phyloP scores from a whole-genome alignment of 306 rosid species.

The Comarum palustre region DNA sequence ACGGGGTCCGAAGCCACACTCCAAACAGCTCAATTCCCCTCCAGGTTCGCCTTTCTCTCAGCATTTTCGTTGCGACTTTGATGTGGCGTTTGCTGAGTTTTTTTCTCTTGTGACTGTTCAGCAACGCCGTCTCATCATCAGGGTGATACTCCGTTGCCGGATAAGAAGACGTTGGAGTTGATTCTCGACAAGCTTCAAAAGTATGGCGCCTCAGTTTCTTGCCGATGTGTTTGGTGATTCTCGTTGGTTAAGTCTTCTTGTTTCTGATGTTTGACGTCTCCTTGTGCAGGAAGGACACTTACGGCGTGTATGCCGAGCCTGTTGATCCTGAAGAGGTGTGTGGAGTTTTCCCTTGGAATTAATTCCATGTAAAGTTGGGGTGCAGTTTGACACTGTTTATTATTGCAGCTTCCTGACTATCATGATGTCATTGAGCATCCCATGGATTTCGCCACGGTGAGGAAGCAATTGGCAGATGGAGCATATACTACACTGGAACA shows the following conservation, averaged over 20 bases:
- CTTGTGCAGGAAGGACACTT: conserved; percentile 89
- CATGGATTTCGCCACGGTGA: conserved; percentile 92
- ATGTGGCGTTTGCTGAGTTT: conserved; percentile 20
- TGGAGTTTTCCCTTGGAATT: conserved; percentile 1
- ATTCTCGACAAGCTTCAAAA: conserved; percentile 94
- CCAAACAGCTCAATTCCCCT: conserved; percentile 68
- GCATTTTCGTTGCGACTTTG: conserved; percentile 3
- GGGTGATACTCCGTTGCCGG: conserved; percentile 64
- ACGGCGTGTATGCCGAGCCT: conserved; percentile 94
- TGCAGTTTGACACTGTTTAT: conserved; percentile 28
- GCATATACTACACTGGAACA: conserved; percentile 74
- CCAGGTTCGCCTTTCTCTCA: conserved; percentile 51
- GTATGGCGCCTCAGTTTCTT: conserved; percentile 40
- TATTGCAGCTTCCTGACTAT: conserved; percentile 90
- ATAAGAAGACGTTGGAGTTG: conserved; percentile 81
- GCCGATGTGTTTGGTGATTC: conserved; percentile 5
- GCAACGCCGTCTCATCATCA: conserved; percentile 63
- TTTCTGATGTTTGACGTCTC: conserved; percentile 25
- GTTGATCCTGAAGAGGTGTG: conserved; percentile 98
- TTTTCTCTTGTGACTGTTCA: conserved; percentile 30
- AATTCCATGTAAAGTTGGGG: conserved; percentile 9
- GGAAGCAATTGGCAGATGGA: conserved; percentile 75
- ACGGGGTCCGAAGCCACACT: conserved; percentile 66
- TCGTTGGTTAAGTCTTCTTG: not conserved
- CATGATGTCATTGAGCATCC: conserved; percentile 86